These are phyloP conservation scores for Leccinum olivaceopallidum DNA, from an alignment of 768 basidiomycete genomes.

Conservation along the genomic window DNA sequence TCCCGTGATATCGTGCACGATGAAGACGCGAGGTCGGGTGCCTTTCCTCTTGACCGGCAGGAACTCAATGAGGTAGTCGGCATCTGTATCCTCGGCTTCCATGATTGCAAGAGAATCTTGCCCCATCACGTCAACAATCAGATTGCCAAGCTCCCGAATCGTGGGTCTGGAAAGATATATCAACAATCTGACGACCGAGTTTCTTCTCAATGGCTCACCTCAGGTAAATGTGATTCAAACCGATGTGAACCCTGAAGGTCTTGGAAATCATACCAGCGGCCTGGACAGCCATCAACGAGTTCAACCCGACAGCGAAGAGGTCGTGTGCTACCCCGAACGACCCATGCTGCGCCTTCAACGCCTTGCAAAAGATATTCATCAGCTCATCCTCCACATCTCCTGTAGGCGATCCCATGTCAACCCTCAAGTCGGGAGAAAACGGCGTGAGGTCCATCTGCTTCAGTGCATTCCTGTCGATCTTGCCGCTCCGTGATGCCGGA, in stretches of 20 bases:
- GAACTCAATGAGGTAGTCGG: slow-evolving; percentile 31
- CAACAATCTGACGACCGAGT: neutral
- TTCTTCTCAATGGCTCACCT: slow-evolving; percentile 17
- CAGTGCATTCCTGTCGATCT: slow-evolving; percentile 30
- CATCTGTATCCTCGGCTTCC: too few species aligned
- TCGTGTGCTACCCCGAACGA: slow-evolving; percentile 30
- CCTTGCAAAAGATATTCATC: slow-evolving; percentile 26
- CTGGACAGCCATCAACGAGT: slow-evolving; percentile 35
- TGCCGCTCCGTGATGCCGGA: slow-evolving; percentile 28
- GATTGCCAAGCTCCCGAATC: slow-evolving; percentile 24
- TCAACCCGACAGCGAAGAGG: slow-evolving; percentile 31
- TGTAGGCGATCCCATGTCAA: slow-evolving; percentile 26
- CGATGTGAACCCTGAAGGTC: slow-evolving; percentile 31
- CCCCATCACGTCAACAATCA: slow-evolving; percentile 23
- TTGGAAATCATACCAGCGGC: slow-evolving; percentile 31
- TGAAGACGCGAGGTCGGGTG: slow-evolving; percentile 25
- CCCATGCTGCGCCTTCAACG: slow-evolving; percentile 21
- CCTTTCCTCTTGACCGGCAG: slow-evolving; percentile 35
- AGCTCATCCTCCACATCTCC: slow-evolving; percentile 31
- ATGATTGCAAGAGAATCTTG: too few species aligned
- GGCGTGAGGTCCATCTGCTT: slow-evolving; percentile 27
- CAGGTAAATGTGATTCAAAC: slow-evolving; percentile 31
- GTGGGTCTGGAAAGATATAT: slow-evolving; percentile 21
- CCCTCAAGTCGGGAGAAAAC: slow-evolving; percentile 23
- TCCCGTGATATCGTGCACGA: slow-evolving; percentile 34